These are phyloP conservation scores for Acacia concinna DNA, from an alignment of 331 rosid genomes.

Conservation along the genomic window DNA sequence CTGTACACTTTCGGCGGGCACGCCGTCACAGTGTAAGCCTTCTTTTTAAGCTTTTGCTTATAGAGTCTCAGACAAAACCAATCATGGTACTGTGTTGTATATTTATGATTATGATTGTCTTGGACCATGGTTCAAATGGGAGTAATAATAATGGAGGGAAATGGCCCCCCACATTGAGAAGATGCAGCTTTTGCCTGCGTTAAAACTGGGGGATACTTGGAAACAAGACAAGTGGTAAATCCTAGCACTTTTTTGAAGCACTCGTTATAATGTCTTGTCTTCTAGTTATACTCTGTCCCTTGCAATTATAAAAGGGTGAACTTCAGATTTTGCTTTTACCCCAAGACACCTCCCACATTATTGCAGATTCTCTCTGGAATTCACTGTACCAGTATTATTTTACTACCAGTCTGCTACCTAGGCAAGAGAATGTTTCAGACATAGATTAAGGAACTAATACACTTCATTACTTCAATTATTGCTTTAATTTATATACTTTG, in stretches of 20 bases:
- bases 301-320: neutral
- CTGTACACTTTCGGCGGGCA: constrained; percentile 99
- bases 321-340: constrained; percentile 30
- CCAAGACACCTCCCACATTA: constrained; percentile 1
- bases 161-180: constrained; percentile 3
- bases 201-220: constrained; percentile 8
- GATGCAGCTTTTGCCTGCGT: constrained; percentile 46
- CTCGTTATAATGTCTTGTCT: constrained; percentile 37
- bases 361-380: neutral
- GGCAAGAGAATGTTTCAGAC: neutral
- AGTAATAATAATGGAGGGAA: neutral
- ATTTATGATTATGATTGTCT: constrained; percentile 43
- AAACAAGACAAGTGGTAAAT: constrained; percentile 46
- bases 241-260: constrained; percentile 22
- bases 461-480: neutral
- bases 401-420: neutral
- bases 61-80: constrained; percentile 30
- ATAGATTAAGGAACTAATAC: constrained; percentile 14
- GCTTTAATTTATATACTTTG: no score
- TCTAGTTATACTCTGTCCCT: constrained; percentile 30
- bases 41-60: constrained; percentile 9
- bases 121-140: constrained; percentile 26
- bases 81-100: constrained; percentile 39
- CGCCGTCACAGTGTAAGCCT: constrained; percentile 91
- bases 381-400: neutral